These are phyloP conservation scores for Ogataea ganodermae DNA, from an alignment of 805 yeast genomes.

Conservation along the genomic window DNA sequence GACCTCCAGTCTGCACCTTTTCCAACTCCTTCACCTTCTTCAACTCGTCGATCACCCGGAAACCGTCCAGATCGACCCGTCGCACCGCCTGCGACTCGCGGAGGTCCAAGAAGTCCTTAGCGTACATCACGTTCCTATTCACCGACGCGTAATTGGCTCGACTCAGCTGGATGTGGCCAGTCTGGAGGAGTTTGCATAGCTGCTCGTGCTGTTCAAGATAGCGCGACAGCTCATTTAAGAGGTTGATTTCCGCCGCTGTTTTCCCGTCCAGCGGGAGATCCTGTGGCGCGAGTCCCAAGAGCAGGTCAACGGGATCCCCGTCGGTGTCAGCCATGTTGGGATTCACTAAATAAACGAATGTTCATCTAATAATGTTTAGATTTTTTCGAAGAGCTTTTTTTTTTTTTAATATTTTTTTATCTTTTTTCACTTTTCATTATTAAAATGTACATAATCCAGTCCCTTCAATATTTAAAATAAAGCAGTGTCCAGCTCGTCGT, in stretches of 20 bases:
- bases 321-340: not conserved
- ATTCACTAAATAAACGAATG: too few species aligned
- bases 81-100: conserved; percentile 20
- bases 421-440: not conserved
- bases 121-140: conserved; percentile 17
- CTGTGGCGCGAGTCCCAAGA: not conserved
- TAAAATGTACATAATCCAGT: not conserved
- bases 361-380: too few species aligned
- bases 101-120: conserved; percentile 23
- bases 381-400: not conserved
- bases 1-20: not conserved
- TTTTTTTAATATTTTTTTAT: conserved; percentile 3
- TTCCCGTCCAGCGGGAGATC: conserved; percentile 6
- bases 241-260: conserved; percentile 13
- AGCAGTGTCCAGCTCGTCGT: conserved; percentile 10
- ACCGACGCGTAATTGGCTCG: conserved; percentile 43
- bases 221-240: conserved; percentile 37
- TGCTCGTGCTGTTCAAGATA: conserved; percentile 35
- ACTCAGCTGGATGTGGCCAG: conserved; percentile 43
- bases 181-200: conserved; percentile 23
- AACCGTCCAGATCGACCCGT: conserved; percentile 3
- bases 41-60: not conserved
- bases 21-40: conserved; percentile 2
- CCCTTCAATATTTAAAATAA: not conserved
- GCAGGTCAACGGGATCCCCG: not conserved